Base-by-base conservation (phyloP, 176 grass and related monocot species). In the Lolium perenne region DNA sequence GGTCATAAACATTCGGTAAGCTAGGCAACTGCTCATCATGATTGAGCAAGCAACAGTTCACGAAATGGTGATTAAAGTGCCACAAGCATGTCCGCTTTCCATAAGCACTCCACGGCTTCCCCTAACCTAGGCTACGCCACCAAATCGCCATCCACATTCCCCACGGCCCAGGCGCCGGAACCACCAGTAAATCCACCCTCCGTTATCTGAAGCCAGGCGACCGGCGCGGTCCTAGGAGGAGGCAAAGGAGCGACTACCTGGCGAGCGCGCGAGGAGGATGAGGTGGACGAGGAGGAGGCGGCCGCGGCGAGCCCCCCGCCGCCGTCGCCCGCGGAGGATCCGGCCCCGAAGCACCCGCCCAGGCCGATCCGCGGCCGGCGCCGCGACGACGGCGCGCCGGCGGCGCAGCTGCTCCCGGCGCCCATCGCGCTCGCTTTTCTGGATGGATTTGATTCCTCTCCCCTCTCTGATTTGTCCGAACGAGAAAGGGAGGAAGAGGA, bases 321-420 rank as follows among this genome's bases (percentile, higher is more conserved):
- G 55, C 57, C 62, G 16, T 60, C 59, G n/a, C 48, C 20, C 8
- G 80, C 6, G 50, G 91, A 83, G 88, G 88, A 89, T 83, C 89
- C 88, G 66, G 77, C 90, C 78, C 95, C 90, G 86, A 98, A 87
- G 83, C 92, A 94, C 77, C 85, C 88, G 60, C 56, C 91, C 51
- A 89, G 69, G 40, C 81, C 22, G 77, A 84, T 85, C 63, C 87
- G 88, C 76, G 58, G 63, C 73, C 89, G 85, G 85, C 88, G 87
- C 26, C 81, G 83, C 43, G 74, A 23, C 67, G 93, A 79, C 41
- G 81, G 3, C 73, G 48, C 3, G 1, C 23, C 79, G 26, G 70
- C 86, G 48, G 74, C 73, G 70, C 72, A 86, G 83, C 95, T 98
- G 88, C 86, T 98, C 47, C 90, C 95, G 59, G 89, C 91, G 18